Base-by-base conservation (phyloP, 768 basidiomycete species). In the Leccinellum luteum region DNA sequence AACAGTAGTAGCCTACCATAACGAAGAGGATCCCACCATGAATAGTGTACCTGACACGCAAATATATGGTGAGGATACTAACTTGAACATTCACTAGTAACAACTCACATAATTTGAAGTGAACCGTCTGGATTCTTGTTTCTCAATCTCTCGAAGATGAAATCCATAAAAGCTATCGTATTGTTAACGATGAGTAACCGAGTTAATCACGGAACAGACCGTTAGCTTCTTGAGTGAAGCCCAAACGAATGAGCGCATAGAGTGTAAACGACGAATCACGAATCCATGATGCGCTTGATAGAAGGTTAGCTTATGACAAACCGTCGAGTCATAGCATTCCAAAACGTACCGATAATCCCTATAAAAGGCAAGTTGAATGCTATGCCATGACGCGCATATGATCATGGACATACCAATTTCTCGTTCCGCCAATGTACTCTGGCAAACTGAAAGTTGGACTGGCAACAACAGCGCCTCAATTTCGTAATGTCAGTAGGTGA, bases 231-330 rank as follows among this genome's bases (percentile, higher is more conserved):
- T 90, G 82, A 0, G 94, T 98, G 74, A 95, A 98, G 0, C 96
- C 97, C 1, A 98, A 81, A 38, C 97, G 82, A 56, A 98, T 87
- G 38, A 98, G 80, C 0, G 95, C 96, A 67, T 98, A 99, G 6
- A 98, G 81, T 1, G 93, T 94, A 78, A 99, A 99, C 0, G 90
- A 92, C 0, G 94, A 88, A 67, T 99, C 96, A n/a, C 96, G 86
- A 66, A 98, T 92, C 90, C 91, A 93, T 1, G 89, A 90, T 3
- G 85, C 86, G 21, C 89, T 89, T 59, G 25, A 53, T 25, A 35
- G 30, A 38, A 44, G 6, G 4, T 51, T n/a, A 55, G 41, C 19
- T 48, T 23, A 13, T 30, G 21, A 25, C 3, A 25, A n/a, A 35
- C 6, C n/a, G 6, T 41, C 1, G 6, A 28, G 21, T 28, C 12